Evolutionary conservation across 192 early-diverging fungal species (phyloP).

Genomic region (Coemansia sp.): DNA sequence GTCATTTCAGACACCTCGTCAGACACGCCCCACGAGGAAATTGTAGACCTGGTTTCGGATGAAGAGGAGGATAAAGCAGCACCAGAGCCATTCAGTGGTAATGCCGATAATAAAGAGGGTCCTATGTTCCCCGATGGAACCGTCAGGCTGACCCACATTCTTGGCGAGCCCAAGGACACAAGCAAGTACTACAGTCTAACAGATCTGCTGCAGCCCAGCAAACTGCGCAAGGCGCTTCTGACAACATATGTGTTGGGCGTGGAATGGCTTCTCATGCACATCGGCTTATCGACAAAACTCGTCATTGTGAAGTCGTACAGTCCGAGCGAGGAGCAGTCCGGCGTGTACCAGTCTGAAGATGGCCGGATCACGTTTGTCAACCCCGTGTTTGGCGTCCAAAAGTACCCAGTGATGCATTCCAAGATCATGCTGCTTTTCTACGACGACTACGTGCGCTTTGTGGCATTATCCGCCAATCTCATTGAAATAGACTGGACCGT

Average conservation of each 20-base stretch:
- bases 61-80: not conserved
- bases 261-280: constrained; percentile 55
- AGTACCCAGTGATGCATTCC: constrained; percentile 60
- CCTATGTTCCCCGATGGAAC: constrained; percentile 22
- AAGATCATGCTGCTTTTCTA: constrained; percentile 70
- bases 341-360: constrained; percentile 29
- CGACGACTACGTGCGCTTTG: constrained; percentile 57
- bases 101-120: not conserved
- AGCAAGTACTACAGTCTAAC: constrained; percentile 4
- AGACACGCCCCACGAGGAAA: not conserved
- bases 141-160: constrained; percentile 20
- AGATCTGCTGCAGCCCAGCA: constrained; percentile 20
- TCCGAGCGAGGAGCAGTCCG: constrained; percentile 7
- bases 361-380: constrained; percentile 43
- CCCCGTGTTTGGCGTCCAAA: constrained; percentile 50
- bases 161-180: constrained; percentile 9
- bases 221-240: constrained; percentile 57
- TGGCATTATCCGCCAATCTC: constrained; percentile 63
- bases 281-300: constrained; percentile 30
- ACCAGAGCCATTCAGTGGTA: not conserved
- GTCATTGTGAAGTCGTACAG: constrained; percentile 35
- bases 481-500: constrained; percentile 59
- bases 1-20: constrained; percentile 21
- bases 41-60: not conserved
- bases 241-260: constrained; percentile 58